Conservation (phyloP, 2,329 filamentous ascomycete species). For the Venturia nashicola region DNA sequence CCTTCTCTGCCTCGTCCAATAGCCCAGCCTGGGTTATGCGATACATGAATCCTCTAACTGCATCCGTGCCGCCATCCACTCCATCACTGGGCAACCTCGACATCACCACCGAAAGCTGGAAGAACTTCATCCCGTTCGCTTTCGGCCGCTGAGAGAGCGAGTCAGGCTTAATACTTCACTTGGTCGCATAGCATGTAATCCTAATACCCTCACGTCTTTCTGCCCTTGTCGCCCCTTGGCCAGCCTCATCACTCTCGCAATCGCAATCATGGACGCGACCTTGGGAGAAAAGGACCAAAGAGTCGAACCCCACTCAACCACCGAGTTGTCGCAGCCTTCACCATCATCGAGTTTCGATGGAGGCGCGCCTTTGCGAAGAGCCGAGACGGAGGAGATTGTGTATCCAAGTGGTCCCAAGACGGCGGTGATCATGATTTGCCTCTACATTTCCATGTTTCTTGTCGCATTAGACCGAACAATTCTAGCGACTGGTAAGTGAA, state of each 20-base stretch:
- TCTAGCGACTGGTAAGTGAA: slow-evolving; percentile 5
- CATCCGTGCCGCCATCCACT: neutral
- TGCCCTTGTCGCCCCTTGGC: neutral
- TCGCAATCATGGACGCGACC: neutral
- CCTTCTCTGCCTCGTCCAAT: neutral
- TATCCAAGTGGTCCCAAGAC: slow-evolving; percentile 7
- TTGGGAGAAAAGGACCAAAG: neutral
- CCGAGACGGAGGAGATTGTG: slow-evolving; percentile 3
- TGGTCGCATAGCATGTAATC: neutral
- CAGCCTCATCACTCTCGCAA: neutral
- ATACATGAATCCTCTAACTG: neutral
- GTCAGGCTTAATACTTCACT: neutral
- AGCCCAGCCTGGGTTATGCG: too few relatives aligned
- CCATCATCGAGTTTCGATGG: neutral
- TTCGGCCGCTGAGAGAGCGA: too few relatives aligned
- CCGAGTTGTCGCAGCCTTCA: neutral
- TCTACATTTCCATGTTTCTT: slow-evolving; percentile 11
- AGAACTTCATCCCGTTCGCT: neutral
- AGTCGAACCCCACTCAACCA: neutral
- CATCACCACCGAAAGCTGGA: neutral
- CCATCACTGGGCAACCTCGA: neutral
- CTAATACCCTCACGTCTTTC: neutral
- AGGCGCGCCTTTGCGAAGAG: neutral
- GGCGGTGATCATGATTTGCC: slow-evolving; percentile 8
- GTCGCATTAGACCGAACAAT: slow-evolving; percentile 13